Base-by-base conservation (phyloP, 2,329 filamentous ascomycete genomes). In the Fusarium buharicum region DNA sequence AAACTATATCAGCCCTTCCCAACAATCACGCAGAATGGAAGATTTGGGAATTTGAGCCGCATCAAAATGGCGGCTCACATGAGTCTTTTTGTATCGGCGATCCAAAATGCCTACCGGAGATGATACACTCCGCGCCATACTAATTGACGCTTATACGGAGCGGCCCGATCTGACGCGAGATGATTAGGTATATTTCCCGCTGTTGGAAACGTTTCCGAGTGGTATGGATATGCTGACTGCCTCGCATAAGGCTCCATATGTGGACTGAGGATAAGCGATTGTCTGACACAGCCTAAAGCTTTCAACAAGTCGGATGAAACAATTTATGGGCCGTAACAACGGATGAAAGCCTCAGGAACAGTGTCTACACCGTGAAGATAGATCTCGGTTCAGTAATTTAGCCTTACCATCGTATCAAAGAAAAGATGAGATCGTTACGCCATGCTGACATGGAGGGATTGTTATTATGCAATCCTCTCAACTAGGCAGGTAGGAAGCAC, bases 101-200 rank as follows among this genome's bases (percentile, higher is more conserved):
- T 41, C 17, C 24, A 22, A 22, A 17, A 34, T 27, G 14, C 24
- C 24, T 10, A 22, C 20, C 18, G 31, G 37, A 34, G 31, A 2
- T 30, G 44, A 55, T 30, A 24, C 40, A 17, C 30, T 48, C 48
- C 55, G 48, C 37, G 17, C 41, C 14, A 45, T 12, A 45, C n/a
- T 37, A 22, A 34, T 46, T 47, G 43, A 50, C 27, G 57, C 57
- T 56, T 43, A 50, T 36, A 41, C 41, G 56, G 49, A 60, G 45
- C 56, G 55, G 56, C 48, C 55, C 56, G 48, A 56, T 59, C 56
- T 59, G 48, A 60, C 49, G 40, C n/a, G 20, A 48, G 13, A 20
- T 12, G 17, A 20, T 18, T 36, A 28, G 28, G 22, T 36, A 28
- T 22, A 28, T 36, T 30, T 37, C 3, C 17, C 37, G 28, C 28